phyloP scores from a whole-genome alignment of 139 green algal species.

The Chlamydomonas eustigma region DNA sequence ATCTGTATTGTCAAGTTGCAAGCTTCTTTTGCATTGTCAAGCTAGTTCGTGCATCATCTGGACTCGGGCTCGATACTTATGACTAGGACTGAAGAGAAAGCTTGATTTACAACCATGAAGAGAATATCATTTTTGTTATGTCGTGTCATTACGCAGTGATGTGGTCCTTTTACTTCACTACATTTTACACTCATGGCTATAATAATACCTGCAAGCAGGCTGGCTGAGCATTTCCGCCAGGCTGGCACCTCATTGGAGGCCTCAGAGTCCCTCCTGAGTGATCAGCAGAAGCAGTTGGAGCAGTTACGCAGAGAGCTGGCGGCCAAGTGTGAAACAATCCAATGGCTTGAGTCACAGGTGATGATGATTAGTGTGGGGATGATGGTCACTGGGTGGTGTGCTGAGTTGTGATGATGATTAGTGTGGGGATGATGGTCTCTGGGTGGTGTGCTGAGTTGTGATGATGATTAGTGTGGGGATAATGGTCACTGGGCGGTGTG shows the following conservation, averaged over 20 bases:
- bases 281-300: neutral
- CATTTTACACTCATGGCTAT: neutral
- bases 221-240: slow-evolving; percentile 28
- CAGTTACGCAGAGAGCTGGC: slow-evolving; percentile 22
- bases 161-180: too few species aligned
- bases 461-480: neutral
- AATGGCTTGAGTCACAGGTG: slow-evolving; percentile 36
- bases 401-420: neutral
- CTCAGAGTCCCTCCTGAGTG: slow-evolving; percentile 14
- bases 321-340: slow-evolving; percentile 24
- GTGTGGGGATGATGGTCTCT: neutral
- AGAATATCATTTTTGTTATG: neutral
- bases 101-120: neutral
- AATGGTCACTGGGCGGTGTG: neutral
- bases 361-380: neutral
- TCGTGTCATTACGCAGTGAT: neutral
- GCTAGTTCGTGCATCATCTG: neutral
- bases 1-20: slow-evolving; percentile 1
- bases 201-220: neutral
- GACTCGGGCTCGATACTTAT: too few species aligned
- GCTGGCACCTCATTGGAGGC: neutral
- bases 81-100: neutral
- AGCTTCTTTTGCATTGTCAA: neutral
- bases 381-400: neutral
- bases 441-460: neutral